Conservation (phyloP, 2,329 filamentous ascomycete species). For the Pseudocercospora crystallina region DNA sequence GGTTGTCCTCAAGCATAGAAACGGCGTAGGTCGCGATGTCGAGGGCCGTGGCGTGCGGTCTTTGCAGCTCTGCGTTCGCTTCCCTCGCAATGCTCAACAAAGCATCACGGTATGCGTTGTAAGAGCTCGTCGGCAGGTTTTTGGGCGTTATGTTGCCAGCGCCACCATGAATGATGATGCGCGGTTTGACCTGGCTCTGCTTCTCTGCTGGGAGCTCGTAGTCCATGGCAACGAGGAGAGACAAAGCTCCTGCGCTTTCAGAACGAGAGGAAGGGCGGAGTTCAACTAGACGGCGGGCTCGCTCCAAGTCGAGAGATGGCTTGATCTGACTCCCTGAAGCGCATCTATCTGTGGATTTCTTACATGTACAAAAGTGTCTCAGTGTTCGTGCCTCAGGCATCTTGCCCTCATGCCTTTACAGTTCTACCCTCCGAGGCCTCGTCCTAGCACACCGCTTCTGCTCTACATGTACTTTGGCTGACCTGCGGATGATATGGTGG, state of each 20-base stretch:
- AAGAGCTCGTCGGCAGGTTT: conserved; percentile 39
- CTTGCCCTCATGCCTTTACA: too few relatives aligned
- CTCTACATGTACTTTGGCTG: too few relatives aligned
- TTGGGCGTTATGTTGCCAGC: conserved; percentile 47
- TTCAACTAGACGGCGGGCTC: too few relatives aligned
- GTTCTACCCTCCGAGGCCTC: too few relatives aligned
- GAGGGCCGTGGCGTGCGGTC: conserved; percentile 58
- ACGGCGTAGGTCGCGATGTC: conserved; percentile 76
- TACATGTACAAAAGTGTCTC: too few relatives aligned
- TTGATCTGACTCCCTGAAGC: too few relatives aligned
- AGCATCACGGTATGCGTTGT: conserved; percentile 40
- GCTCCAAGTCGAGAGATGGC: too few relatives aligned
- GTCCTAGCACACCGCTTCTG: too few relatives aligned
- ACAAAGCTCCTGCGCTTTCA: neutral
- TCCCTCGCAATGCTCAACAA: conserved; percentile 39
- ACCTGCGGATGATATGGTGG: too few relatives aligned
- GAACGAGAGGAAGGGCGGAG: too few relatives aligned
- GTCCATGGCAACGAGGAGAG: conserved; percentile 2
- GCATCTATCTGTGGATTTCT: too few relatives aligned
- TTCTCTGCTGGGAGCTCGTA: conserved; percentile 19
- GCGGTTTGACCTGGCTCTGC: conserved; percentile 33
- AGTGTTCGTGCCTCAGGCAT: too few relatives aligned
- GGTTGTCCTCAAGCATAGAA: conserved; percentile 71
- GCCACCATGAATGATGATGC: conserved; percentile 52
- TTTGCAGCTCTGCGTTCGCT: conserved; percentile 30